Conservation (phyloP, 2,329 filamentous ascomycete species). For the Beauveria varroae region DNA sequence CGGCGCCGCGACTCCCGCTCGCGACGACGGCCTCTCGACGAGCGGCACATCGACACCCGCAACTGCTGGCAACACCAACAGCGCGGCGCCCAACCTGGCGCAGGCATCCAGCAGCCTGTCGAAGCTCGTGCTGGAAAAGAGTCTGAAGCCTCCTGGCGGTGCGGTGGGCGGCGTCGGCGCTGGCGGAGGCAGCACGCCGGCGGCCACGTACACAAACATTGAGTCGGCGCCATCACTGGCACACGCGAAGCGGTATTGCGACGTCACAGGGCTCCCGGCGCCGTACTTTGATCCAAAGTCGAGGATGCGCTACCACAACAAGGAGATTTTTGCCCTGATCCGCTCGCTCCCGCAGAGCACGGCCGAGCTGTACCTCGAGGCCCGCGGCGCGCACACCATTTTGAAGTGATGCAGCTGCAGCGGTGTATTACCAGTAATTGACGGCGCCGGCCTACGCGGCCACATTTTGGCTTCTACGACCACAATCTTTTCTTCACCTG, state of each 20-base stretch:
- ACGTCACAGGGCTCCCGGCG: constrained; percentile 87
- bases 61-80: constrained; percentile 51
- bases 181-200: constrained; percentile 43
- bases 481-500: background rate
- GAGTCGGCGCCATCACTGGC: constrained; percentile 86
- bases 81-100: constrained; percentile 64
- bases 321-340: constrained; percentile 81
- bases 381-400: constrained; percentile 85
- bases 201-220: constrained; percentile 90
- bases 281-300: constrained; percentile 95
- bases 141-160: constrained; percentile 35
- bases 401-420: constrained; percentile 58
- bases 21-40: constrained; percentile 47
- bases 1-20: constrained; percentile 61
- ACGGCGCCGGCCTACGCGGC: background rate
- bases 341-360: constrained; percentile 72
- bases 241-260: constrained; percentile 85
- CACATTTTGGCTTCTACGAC: background rate
- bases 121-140: constrained; percentile 83
- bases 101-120: constrained; percentile 82
- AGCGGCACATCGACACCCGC: constrained; percentile 51
- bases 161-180: constrained; percentile 17
- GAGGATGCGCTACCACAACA: constrained; percentile 83
- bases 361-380: constrained; percentile 82
- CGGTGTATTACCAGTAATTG: background rate